Conservation (phyloP, 2,329 filamentous ascomycete species). For the Colletotrichum simmondsii region DNA sequence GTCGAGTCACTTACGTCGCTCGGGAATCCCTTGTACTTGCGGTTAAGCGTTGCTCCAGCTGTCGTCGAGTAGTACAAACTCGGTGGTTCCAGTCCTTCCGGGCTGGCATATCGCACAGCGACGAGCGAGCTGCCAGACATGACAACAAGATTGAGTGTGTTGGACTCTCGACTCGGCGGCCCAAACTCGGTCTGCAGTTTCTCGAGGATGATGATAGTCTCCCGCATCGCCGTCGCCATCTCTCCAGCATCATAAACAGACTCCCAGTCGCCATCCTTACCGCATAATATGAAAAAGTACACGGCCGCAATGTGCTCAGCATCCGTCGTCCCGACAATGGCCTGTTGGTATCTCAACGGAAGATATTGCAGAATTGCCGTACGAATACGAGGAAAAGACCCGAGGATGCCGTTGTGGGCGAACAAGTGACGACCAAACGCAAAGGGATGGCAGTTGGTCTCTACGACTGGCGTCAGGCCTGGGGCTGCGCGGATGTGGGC, state of each 20-base stretch:
- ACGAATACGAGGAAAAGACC: slow-evolving; percentile 10
- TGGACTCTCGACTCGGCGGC: background rate
- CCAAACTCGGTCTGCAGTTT: slow-evolving; percentile 21
- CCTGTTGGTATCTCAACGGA: slow-evolving; percentile 19
- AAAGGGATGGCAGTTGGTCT: slow-evolving; percentile 30
- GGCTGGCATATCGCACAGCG: slow-evolving; percentile 23
- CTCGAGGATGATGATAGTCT: slow-evolving; percentile 17
- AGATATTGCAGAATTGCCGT: slow-evolving; percentile 24
- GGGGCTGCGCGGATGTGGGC: slow-evolving; percentile 25
- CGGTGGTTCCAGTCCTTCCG: slow-evolving; percentile 3
- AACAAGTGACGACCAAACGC: slow-evolving; percentile 26
- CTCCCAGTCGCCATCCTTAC: slow-evolving; percentile 23
- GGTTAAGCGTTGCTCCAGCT: slow-evolving; percentile 15
- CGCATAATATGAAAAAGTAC: slow-evolving; percentile 25
- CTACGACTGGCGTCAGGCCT: slow-evolving; percentile 19
- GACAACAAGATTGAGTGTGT: slow-evolving; percentile 6
- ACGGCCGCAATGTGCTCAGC: slow-evolving; percentile 22
- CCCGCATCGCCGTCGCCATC: slow-evolving; percentile 22
- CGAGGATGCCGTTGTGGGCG: slow-evolving; percentile 27
- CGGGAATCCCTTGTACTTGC: slow-evolving; percentile 26
- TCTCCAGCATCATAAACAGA: background rate
- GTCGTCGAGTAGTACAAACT: slow-evolving; percentile 26
- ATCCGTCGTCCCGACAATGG: slow-evolving; percentile 25
- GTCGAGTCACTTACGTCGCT: background rate
- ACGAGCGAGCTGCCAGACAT: slow-evolving; percentile 19